Base-by-base conservation (phyloP, 2,329 filamentous ascomycete genomes). In the Cryoendolithus antarcticus region DNA sequence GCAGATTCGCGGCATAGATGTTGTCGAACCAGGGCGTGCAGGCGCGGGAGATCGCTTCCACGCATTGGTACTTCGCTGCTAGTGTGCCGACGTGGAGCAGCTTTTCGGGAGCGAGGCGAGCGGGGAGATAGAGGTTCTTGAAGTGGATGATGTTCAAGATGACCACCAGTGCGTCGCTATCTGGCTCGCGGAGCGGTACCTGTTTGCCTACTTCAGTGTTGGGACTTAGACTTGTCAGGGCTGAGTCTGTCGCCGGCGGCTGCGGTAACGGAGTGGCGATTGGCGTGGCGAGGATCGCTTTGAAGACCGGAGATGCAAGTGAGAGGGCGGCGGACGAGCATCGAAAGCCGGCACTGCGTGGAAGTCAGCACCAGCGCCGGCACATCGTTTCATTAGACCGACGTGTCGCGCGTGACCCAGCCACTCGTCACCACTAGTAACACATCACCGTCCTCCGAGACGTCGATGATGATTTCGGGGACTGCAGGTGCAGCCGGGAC, bases 71-170 rank as follows among this genome's bases (percentile, higher is more conserved):
- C 33, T 48, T 51, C 6, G 43, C 38, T 12, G 45, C 48, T 3
- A 44, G 34, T 10, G 38, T 32, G 38, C 49, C 48, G 37, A 54
- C 45, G 29, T 45, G 46, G 32, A 43, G 37, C 8, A 57, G 48
- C 3, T 38, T 27, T 4, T 50, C 44, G 9, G 49, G 40, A 1
- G 41, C 31, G 10, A 57, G 35, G 30, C 48, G 43, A 2, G 47
- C 15, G 4, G 54, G 54, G 1, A 57, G 43, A 8, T 34, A 37
- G 30, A 52, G 45, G 41, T 54, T 48, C 38, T 48, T 49, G 4
- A 53, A 47, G 41, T 56, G 54, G 10, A 55, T 40, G 31, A 54
- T 45, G 41, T 51, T 48, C 38, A 43, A 41, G 31, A 56, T 43
- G 7, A 54, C 39, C 36, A 49, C 41, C n/a, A 56, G 30, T 1